Evolutionary conservation across 441 rosid genomes (phyloP).

Genomic region (Metrosideros polymorpha): DNA sequence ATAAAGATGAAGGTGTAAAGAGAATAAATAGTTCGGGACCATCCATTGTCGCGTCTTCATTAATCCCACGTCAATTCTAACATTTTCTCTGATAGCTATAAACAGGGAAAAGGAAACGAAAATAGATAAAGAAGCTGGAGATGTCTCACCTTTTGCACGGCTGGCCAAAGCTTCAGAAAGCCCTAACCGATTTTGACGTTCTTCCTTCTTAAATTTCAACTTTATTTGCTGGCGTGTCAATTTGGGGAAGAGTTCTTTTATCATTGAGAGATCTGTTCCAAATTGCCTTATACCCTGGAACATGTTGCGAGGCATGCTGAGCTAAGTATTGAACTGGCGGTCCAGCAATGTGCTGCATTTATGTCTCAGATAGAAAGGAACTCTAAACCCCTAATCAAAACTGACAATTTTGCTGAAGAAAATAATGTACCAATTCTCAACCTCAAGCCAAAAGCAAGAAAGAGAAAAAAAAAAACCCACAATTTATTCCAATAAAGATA

Average conservation of each 20-base stretch:
- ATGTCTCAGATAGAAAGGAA: background rate
- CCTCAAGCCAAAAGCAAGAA: background rate
- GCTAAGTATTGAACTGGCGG: background rate
- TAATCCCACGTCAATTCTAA: background rate
- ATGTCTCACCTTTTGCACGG: slow-evolving; percentile 43
- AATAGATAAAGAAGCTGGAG: background rate
- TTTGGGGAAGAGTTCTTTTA: slow-evolving; percentile 67
- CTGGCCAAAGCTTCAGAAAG: slow-evolving; percentile 52
- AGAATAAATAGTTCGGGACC: background rate
- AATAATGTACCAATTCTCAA: background rate
- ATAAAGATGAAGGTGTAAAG: background rate
- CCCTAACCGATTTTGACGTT: slow-evolving; percentile 52
- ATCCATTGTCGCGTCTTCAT: background rate
- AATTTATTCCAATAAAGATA: background rate
- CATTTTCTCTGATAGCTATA: background rate
- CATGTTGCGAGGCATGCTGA: background rate
- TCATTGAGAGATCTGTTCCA: slow-evolving; percentile 79
- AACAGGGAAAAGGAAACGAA: background rate
- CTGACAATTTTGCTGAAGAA: background rate
- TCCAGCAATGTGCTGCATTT: background rate
- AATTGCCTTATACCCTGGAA: slow-evolving; percentile 69
- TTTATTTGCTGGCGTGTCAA: slow-evolving; percentile 70
- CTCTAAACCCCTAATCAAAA: background rate
- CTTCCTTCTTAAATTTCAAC: slow-evolving; percentile 68
- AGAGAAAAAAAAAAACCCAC: background rate